Base-by-base conservation (phyloP, 192 early-diverging fungal genomes). In the Linnemannia hyalina region DNA sequence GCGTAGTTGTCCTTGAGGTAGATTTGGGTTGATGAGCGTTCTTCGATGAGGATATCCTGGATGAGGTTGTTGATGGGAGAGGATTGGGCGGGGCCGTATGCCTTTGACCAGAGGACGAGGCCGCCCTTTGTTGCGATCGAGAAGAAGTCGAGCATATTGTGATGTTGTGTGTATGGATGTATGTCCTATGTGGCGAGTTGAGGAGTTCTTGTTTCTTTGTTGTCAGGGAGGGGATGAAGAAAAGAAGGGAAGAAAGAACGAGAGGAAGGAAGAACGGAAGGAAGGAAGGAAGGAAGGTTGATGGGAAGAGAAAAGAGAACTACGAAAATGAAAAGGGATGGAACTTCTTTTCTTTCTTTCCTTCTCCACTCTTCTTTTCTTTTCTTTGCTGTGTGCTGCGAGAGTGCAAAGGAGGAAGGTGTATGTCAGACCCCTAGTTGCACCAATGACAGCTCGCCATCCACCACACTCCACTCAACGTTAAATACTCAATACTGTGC, bases 51-150 rank as follows among this genome's bases (percentile, higher is more conserved):
- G 9, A 97, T 94, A 38, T 95, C 91, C 73, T 93, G 90, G 68
- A 97, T 93, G 20, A 97, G 90, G 16, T 90, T 85, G 84, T 97
- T 92, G 41, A 97, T 90, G 42, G 97, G 96, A 5, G 93, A 84
- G 18, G 86, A 90, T 4, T 80, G 76, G 22, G 93, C 74, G 9
- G 91, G 82, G 9, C 95, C 78, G 77, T 94, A 97, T 15, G 91
- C 89, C 75, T 94, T 94, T 52, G 93, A 91, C 96, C 96, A 98
- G 36, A 98, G 92, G 32, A 98, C 95, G 42, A 97, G 89, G 22
- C 97, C 97, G 54, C 96, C 96, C 81, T 94, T 96, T 41, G 97
- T 98, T 10, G 96, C 87, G 73, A 97, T 93, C 0, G 94, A 92
- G 77, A 96, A 96, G 44, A 93, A 87, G 88, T 98, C 97, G 29